Base-by-base conservation (phyloP, 1,284 basidiomycete species). In the Trichosporon coremiiforme region DNA sequence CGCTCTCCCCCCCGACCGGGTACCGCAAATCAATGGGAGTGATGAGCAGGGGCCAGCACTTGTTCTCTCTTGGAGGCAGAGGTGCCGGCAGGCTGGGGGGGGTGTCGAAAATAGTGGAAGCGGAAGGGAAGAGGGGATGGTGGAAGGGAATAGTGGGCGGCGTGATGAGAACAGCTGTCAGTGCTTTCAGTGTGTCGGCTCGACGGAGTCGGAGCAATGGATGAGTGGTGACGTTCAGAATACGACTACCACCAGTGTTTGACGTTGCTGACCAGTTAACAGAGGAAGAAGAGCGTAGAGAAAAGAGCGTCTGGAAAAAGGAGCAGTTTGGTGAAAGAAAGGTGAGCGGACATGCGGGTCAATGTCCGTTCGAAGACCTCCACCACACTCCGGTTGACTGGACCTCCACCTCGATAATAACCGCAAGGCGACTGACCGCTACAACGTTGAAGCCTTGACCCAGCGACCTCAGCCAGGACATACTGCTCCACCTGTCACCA, bases 1-100 rank as follows among this genome's bases (percentile, higher is more conserved):
- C 65, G 33, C 36, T 74, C 50, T 76, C n/a, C 71, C 74, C 74
- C 72, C 72, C 74, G 69, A 72, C 73, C 68, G 70, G 74, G 72
- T 77, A 76, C 76, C 76, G 76, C 76, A 71, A 36, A 55, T 64
- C 67, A 68, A 75, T 74, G 53, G 68, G 57, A 65, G 57, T 60
- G 57, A 60, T 33, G 15, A 60, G 57, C 57, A 60, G 57, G 57
- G 57, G 57, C 57, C 57, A 22, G 4, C 57, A 60, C 57, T 31
- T 60, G 29, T 15, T 35, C 57, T 60, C 31, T 60, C 31, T 12
- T 60, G 15, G 31, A 60, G 31, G 15, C 57, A 60, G 57, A 60
- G 57, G 57, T 60, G 31, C 6, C 57, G 17, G 57, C 57, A 20
- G 29, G 57, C 15, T 8, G n/a, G n/a, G n/a, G 57, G 57, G 57